phyloP scores from a whole-genome alignment of 2,329 filamentous ascomycete species.

The Daldinia sp. region DNA sequence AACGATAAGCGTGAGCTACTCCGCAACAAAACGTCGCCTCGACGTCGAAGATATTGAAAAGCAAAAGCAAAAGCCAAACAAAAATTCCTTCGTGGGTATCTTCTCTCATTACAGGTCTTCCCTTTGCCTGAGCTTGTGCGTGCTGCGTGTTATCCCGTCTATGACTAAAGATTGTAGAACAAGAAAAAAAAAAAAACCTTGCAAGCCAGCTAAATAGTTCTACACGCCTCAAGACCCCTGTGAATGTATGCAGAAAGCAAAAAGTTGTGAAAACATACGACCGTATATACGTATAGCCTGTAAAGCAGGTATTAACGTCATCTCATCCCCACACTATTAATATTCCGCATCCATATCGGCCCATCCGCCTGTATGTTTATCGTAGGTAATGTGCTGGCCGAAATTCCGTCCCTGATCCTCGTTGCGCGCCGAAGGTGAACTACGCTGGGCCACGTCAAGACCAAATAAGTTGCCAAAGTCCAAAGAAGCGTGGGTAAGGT shows the following conservation, averaged over 20 bases:
- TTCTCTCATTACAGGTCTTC: background rate
- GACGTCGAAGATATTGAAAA: background rate
- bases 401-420: constrained; percentile 36
- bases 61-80: background rate
- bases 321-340: constrained; percentile 8
- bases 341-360: background rate
- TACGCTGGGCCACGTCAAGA: constrained; percentile 58
- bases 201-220: background rate
- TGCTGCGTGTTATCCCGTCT: background rate
- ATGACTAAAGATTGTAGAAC: constrained; percentile 1
- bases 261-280: background rate
- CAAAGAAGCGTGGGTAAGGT: constrained; percentile 44
- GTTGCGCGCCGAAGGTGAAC: constrained; percentile 55
- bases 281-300: background rate
- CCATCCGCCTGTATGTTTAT: constrained; percentile 16
- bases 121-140: background rate
- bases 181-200: background rate
- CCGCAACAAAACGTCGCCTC: background rate
- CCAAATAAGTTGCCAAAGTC: constrained; percentile 60
- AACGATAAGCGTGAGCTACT: background rate
- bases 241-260: background rate
- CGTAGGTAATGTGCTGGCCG: constrained; percentile 30
- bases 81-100: background rate
- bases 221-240: background rate
- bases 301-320: background rate